Base-by-base conservation (phyloP, 331 rosid genomes). In the Telfairia occidentalis region DNA sequence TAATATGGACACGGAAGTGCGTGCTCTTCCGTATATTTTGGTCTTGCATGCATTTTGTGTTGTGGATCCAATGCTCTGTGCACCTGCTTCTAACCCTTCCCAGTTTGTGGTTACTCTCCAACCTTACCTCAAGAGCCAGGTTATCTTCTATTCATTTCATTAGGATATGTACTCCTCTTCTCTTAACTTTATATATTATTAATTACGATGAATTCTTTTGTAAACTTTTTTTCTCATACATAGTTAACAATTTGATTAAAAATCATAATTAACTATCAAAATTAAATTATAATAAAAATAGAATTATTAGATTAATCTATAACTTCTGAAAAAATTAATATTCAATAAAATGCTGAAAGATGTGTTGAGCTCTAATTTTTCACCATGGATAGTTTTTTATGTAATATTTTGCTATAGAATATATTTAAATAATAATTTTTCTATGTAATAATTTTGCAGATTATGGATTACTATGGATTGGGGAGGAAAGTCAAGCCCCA, bases 81-180 rank as follows among this genome's bases (percentile, higher is more conserved):
- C 97, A 26, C 99, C 99, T 0, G 82, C 89, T 58, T 95, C 99
- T n/a, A 88, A 95, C 80, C 96, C 96, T 46, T 92, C 99, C 28
- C 97, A 91, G 71, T 92, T 92, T 87, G 96, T 92, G 81, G 92
- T 95, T 83, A 95, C 99, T 70, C 90, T 95, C 84, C 97, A 91
- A 86, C 96, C 97, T 78, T 95, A 95, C 81, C 89, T 95, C 59
- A 95, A 90, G 87, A 92, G 88, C 79, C 99, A 92, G 97, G 99
- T 92, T 77, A 79, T 63, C 71, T 13, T 49, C 78, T 63, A 43
- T 78, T 73, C 29, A 38, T 19, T 74, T 61, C 57, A 16, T 77
- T 9, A 15, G 54, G 24, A 11, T 9, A 24, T 12, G 7, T 29
- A 43, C 69, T 82, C 71, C 38, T 24, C 69, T 55, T 74, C 37